Evolutionary conservation across 768 basidiomycete genomes (phyloP).

Genomic region (Tricholomella constricta): DNA sequence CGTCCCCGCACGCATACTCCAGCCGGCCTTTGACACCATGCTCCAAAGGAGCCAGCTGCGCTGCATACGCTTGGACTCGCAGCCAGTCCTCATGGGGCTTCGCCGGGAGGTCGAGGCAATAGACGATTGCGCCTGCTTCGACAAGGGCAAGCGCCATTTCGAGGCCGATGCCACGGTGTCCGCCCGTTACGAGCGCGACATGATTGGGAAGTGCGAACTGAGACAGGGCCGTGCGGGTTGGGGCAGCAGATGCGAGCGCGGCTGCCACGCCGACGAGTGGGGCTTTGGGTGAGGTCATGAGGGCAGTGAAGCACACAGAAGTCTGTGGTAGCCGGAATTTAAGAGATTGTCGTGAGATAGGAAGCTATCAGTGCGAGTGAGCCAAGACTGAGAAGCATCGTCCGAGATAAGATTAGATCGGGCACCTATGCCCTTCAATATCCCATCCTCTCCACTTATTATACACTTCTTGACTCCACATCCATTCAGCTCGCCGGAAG

Average conservation of each 20-base stretch:
- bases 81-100: slow-evolving; percentile 51
- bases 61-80: slow-evolving; percentile 47
- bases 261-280: slow-evolving; percentile 22
- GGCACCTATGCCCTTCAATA: no score
- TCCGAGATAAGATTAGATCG: no score
- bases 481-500: no score
- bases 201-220: slow-evolving; percentile 47
- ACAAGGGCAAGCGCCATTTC: slow-evolving; percentile 28
- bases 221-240: slow-evolving; percentile 14
- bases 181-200: slow-evolving; percentile 55
- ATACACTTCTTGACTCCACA: no score
- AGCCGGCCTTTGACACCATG: slow-evolving; percentile 29
- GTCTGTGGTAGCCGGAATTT: not conserved
- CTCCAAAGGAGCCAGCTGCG: slow-evolving; percentile 25
- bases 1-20: slow-evolving; percentile 57
- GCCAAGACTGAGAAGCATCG: no score
- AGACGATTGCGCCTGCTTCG: slow-evolving; percentile 37
- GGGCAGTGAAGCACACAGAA: not conserved
- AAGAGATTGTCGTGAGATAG: not conserved
- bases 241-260: slow-evolving; percentile 18
- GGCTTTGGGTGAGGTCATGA: not conserved
- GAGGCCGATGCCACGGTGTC: slow-evolving; percentile 62
- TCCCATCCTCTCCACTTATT: no score
- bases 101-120: slow-evolving; percentile 63
- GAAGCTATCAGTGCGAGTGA: no score